These are phyloP conservation scores for Kluyveromyces nonfermentans DNA, from an alignment of 805 yeast species.

Conservation along the genomic window DNA sequence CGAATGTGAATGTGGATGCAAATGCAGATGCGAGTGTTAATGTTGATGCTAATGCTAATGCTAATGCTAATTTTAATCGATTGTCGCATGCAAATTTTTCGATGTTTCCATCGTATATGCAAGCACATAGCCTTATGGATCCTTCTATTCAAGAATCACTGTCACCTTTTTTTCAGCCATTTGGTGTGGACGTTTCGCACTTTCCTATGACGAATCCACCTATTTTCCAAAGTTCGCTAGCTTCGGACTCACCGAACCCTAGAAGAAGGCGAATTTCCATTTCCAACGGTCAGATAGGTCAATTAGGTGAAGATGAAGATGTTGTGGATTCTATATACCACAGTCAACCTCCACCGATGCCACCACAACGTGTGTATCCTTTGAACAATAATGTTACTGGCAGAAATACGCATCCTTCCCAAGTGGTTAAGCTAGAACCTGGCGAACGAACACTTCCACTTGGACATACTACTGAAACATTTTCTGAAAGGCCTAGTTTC, in stretches of 20 bases:
- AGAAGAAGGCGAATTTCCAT: conserved; percentile 59
- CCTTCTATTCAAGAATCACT: conserved; percentile 29
- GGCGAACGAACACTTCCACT: conserved; percentile 18
- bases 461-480: conserved; percentile 40
- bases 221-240: conserved; percentile 36
- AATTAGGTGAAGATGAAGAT: conserved; percentile 39
- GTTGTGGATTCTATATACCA: conserved; percentile 32
- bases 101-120: conserved; percentile 3
- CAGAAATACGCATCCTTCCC: neutral
- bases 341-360: conserved; percentile 28
- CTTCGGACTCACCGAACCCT: conserved; percentile 22
- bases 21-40: neutral
- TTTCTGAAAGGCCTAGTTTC: conserved; percentile 25
- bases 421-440: neutral
- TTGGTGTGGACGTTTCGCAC: conserved; percentile 36
- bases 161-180: conserved; percentile 36
- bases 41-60: neutral
- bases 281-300: conserved; percentile 80
- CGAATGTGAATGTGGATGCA: neutral
- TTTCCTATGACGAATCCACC: conserved; percentile 39
- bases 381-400: neutral
- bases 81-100: conserved; percentile 12
- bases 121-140: conserved; percentile 15
- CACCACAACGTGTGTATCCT: conserved; percentile 5
- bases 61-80: neutral